Conservation (phyloP, 2,329 filamentous ascomycete genomes). For the Plenodomus tracheiphilus region DNA sequence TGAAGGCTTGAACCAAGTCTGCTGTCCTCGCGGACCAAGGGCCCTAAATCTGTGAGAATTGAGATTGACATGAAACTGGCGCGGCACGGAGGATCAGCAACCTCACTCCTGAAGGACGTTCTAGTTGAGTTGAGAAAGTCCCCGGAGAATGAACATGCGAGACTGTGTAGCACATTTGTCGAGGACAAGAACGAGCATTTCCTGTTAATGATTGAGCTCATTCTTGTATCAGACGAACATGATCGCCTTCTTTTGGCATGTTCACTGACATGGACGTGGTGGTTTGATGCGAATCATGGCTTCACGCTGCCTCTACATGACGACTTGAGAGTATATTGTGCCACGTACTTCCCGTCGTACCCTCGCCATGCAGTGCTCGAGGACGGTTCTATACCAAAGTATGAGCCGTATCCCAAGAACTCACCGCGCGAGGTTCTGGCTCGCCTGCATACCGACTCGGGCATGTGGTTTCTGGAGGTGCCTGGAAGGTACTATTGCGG, state of each 20-base stretch:
- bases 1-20: background rate
- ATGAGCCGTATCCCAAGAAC: background rate
- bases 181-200: background rate
- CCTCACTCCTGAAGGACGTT: background rate
- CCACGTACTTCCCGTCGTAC: background rate
- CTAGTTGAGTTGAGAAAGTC: background rate
- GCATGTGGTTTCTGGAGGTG: background rate
- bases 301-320: background rate
- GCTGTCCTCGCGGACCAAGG: background rate
- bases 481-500: conserved; percentile 1
- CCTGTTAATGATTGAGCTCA: background rate
- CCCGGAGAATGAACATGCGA: background rate
- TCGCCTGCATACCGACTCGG: background rate
- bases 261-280: background rate
- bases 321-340: background rate
- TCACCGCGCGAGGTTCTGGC: background rate
- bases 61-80: background rate
- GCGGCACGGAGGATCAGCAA: background rate
- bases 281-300: background rate
- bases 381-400: background rate
- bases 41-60: background rate
- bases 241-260: background rate
- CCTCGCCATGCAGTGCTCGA: background rate
- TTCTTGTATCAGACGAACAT: background rate
- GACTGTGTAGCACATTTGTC: background rate